A percentile compares a stretch with the other conserved stretches of the same genome.
Evolutionary conservation across 495 filamentous ascomycete species (phyloP).

Genomic region (Articulospora tetracladia): DNA sequence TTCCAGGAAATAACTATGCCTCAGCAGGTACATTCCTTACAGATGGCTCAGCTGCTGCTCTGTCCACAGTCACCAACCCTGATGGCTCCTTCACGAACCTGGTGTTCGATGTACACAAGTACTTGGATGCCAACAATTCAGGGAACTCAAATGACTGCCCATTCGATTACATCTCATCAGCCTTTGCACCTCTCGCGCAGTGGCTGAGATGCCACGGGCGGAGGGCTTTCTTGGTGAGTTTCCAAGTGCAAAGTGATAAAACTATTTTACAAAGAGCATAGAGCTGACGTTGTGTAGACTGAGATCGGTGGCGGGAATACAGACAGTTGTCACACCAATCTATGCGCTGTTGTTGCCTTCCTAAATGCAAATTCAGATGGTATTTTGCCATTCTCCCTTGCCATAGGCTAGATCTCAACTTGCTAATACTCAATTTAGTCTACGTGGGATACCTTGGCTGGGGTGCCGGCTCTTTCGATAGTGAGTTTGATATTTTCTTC

Average conservation of each 20-base stretch:
- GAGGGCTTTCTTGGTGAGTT: slow-evolving; percentile 7
- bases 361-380: slow-evolving; percentile 39
- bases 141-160: slow-evolving; percentile 46
- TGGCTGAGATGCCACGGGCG: slow-evolving; percentile 46
- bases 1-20: slow-evolving; percentile 42
- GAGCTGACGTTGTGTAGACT: slow-evolving; percentile 6
- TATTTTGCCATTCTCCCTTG: not conserved
- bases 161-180: slow-evolving; percentile 41
- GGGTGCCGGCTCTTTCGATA: slow-evolving; percentile 5
- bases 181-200: slow-evolving; percentile 41
- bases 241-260: not conserved
- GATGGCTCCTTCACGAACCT: slow-evolving; percentile 48
- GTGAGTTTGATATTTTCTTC: not conserved
- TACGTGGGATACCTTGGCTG: slow-evolving; percentile 12
- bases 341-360: slow-evolving; percentile 33
- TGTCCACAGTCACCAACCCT: slow-evolving; percentile 47
- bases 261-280: not conserved
- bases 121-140: slow-evolving; percentile 52
- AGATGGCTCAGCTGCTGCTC: slow-evolving; percentile 39
- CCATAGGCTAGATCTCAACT: not conserved
- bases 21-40: slow-evolving; percentile 39
- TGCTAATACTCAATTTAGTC: not conserved
- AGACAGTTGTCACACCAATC: slow-evolving; percentile 33
- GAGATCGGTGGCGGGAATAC: slow-evolving; percentile 54
- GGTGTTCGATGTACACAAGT: slow-evolving; percentile 51